phyloP scores from a whole-genome alignment of 2,329 filamentous ascomycete species.

The Karstenula rhodostoma region DNA sequence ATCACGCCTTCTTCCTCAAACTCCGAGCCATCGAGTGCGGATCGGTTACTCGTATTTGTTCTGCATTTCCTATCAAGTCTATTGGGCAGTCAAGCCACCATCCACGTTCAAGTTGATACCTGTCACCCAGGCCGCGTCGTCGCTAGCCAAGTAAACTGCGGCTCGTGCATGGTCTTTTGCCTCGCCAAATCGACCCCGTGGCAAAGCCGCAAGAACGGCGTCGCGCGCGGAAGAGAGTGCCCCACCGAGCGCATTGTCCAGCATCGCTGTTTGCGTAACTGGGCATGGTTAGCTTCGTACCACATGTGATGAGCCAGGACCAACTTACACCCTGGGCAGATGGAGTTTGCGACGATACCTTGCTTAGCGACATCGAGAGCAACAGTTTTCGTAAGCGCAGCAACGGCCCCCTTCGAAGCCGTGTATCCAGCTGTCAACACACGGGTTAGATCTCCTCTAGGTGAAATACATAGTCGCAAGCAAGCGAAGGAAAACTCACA shows the following conservation, averaged over 20 bases:
- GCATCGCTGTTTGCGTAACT: conserved; percentile 48
- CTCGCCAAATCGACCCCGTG: conserved; percentile 34
- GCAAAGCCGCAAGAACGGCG: conserved; percentile 21
- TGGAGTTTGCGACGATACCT: conserved; percentile 52
- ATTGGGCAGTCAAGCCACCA: conserved; percentile 46
- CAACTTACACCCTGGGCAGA: conserved; percentile 54
- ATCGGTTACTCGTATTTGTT: neutral
- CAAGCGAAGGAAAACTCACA: conserved; percentile 35
- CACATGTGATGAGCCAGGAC: neutral
- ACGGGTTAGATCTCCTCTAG: neutral
- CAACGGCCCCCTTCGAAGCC: conserved; percentile 58
- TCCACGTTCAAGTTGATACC: conserved; percentile 52
- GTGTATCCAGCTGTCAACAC: conserved; percentile 50
- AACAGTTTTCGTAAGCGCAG: conserved; percentile 56
- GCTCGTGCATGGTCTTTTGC: conserved; percentile 35
- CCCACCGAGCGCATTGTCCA: conserved; percentile 24
- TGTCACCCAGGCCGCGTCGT: conserved; percentile 55
- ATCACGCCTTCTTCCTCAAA: neutral
- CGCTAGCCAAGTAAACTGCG: conserved; percentile 55
- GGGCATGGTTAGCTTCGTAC: conserved; percentile 2
- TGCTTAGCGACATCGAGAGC: conserved; percentile 55
- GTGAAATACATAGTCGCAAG: neutral
- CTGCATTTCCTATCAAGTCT: neutral
- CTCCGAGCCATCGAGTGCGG: neutral
- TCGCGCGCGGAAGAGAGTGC: conserved; percentile 21